Evolutionary conservation across 2,329 filamentous ascomycete genomes (phyloP).

Genomic region (Aplosporella prunicola): DNA sequence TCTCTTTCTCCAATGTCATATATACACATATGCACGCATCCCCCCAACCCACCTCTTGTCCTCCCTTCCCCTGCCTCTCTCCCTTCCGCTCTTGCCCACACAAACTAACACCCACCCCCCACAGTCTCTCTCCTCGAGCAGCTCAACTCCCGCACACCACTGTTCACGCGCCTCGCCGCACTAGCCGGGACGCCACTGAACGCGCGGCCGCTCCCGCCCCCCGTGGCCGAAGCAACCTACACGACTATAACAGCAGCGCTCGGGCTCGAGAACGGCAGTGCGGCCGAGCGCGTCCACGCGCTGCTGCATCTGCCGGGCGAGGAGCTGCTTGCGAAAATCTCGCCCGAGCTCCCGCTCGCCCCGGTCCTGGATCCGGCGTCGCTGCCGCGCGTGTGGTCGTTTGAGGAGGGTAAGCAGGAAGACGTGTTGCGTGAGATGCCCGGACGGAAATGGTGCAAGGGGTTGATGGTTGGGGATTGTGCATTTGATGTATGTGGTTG

Average conservation of each 20-base stretch:
- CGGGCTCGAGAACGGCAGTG: constrained; percentile 27
- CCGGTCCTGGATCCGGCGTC: constrained; percentile 38
- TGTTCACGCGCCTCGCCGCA: constrained; percentile 34
- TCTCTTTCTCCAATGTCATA: too few relatives aligned
- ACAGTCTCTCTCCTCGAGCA: constrained; percentile 12
- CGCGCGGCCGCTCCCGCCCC: constrained; percentile 29
- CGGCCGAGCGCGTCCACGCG: constrained; percentile 33
- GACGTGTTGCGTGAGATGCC: too few relatives aligned
- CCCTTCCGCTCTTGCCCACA: too few relatives aligned
- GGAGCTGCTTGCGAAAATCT: constrained; percentile 33
- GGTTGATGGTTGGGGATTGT: constrained; percentile 41
- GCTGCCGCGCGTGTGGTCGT: constrained; percentile 26
- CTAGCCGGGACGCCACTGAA: constrained; percentile 24
- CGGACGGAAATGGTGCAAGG: constrained; percentile 37
- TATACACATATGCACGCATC: too few relatives aligned
- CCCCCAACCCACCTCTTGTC: background rate
- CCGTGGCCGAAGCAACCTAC: constrained; percentile 35
- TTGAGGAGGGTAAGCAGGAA: too few relatives aligned
- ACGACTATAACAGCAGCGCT: constrained; percentile 31
- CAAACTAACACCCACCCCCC: background rate
- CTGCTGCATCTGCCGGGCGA: constrained; percentile 32
- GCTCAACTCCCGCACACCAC: constrained; percentile 25
- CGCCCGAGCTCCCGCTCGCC: constrained; percentile 24
- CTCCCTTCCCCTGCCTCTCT: background rate
- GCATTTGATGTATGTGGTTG: constrained; percentile 35